Base-by-base conservation (phyloP, 148 eudicot species). In the Cornus controversa region DNA sequence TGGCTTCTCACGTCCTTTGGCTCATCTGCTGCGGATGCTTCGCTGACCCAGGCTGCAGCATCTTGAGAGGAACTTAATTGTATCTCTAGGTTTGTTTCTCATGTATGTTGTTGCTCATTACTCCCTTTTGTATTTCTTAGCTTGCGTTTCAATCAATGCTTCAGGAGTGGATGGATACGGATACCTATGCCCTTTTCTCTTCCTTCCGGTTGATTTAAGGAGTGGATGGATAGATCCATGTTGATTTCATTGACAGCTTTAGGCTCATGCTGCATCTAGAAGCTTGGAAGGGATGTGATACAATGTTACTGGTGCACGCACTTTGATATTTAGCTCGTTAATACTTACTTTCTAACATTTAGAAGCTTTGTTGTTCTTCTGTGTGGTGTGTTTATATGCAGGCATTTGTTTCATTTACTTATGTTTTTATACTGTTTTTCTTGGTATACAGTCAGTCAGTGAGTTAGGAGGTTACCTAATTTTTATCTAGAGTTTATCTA, bases 1-100 rank as follows among this genome's bases (percentile, higher is more conserved):
- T 95, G 99, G 99, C 89, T 93, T 26, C 79, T 82, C 25, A 80
- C 91, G 4, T 72, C 88, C 14, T 91, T 87, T 16, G 88, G 88
- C 45, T 77, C 76, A 0, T 47, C 45, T 2, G 68, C 28, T 18
- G 58, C 34, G 2, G 81, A 67, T n/a, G 80, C 9, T 40, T 40
- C 9, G 45, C 45, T 40, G 45, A 40, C 45, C 6, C 45, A 40
- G 45, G 45, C 45, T 40, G 4, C 80, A 16, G 62, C 80, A 71
- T 74, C 77, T 80, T 86, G 75, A 85, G 82, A 72, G 53, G 26
- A 65, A 45, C 34, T 8, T n/a, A n/a, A n/a, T n/a, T 40, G 45
- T 64, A 42, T 31, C 28, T 62, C 63, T 66, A 16, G 14, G 40
- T 65, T 47, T 66, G 22, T 45, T 45, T 27, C 77, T 68, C 71